phyloP scores from a whole-genome alignment of 1,284 basidiomycete genomes.

The Xerocomus amazonicus region DNA sequence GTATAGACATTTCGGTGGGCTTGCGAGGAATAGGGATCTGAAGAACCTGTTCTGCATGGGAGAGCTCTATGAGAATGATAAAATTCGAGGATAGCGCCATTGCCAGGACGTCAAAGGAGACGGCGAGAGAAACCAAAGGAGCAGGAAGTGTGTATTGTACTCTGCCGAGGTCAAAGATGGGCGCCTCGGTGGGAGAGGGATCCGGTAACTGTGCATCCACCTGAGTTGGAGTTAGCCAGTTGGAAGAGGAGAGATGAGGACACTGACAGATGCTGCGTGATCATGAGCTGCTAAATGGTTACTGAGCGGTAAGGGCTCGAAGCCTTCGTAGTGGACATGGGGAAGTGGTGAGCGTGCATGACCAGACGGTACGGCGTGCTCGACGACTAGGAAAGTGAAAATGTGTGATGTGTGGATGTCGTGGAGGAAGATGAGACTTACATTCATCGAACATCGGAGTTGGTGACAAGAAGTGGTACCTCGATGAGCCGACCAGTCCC shows the following conservation, averaged over 20 bases:
- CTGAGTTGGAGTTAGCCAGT: slow-evolving; percentile 24
- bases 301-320: slow-evolving; percentile 66
- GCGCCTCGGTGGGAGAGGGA: slow-evolving; percentile 39
- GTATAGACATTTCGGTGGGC: slow-evolving; percentile 62
- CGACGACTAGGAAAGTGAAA: slow-evolving; percentile 60
- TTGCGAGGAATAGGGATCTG: slow-evolving; percentile 76
- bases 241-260: slow-evolving; percentile 4
- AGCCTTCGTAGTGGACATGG: slow-evolving; percentile 79
- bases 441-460: slow-evolving; percentile 77
- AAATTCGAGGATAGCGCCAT: slow-evolving; percentile 79
- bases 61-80: slow-evolving; percentile 81
- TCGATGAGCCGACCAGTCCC: slow-evolving; percentile 54
- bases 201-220: slow-evolving; percentile 39
- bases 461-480: not conserved
- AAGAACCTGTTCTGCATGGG: slow-evolving; percentile 76
- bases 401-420: not conserved
- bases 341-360: slow-evolving; percentile 45
- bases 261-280: slow-evolving; percentile 36
- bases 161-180: slow-evolving; percentile 80
- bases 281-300: slow-evolving; percentile 47
- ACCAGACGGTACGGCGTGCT: slow-evolving; percentile 65
- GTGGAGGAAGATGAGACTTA: slow-evolving; percentile 39
- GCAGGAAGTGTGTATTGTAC: slow-evolving; percentile 89
- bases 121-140: slow-evolving; percentile 72
- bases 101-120: slow-evolving; percentile 82